Evolutionary conservation across 345 rosid species (phyloP), one percentile per base, ranked within the genome.

Genomic region (Trapa incisa): DNA sequence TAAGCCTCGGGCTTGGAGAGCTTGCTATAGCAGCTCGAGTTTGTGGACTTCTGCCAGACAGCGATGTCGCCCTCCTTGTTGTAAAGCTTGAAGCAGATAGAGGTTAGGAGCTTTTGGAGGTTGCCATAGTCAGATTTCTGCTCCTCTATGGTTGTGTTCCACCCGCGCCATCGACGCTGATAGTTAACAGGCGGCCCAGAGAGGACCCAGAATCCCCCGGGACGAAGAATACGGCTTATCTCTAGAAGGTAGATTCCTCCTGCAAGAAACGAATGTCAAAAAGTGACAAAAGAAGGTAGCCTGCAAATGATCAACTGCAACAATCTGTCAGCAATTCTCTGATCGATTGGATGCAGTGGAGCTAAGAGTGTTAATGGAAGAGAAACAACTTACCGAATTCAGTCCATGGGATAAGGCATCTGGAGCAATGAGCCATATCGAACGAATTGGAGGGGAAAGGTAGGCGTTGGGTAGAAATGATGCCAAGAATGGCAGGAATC

Each of bases 371-470:
- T 41, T 8, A 1, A 41, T 41, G 4, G 7, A 41, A 4, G n/a
- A 65, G 42, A 58, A 12, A 41, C 4, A 47, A 67, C 58, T 79
- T 85, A 94, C 99, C 99, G 5, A 89, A 94, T 87, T 94, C 99
- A 13, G 99, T 89, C 99, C 99, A 94, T 7, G 99, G 97, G 68
- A 94, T 94, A 74, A 94, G 97, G 85, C 99, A 91, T 82, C 99
- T 85, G 48, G 99, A 94, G 87, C 99, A 94, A 81, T 94, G 99
- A 80, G 97, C 99, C 97, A 94, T 88, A 79, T 94, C 99, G 64
- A 94, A 94, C 33, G 99, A 87, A 65, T 79, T 87, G 1, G 99
- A 94, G 3, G 99, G 97, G 83, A 91, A 91, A 52, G 97, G 93
- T 35, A 94, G 95, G 43, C 99, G 87, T 61, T 94, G 99, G 5